phyloP scores from a whole-genome alignment of 805 yeast species.

The Nakazawaea molendinolei region DNA sequence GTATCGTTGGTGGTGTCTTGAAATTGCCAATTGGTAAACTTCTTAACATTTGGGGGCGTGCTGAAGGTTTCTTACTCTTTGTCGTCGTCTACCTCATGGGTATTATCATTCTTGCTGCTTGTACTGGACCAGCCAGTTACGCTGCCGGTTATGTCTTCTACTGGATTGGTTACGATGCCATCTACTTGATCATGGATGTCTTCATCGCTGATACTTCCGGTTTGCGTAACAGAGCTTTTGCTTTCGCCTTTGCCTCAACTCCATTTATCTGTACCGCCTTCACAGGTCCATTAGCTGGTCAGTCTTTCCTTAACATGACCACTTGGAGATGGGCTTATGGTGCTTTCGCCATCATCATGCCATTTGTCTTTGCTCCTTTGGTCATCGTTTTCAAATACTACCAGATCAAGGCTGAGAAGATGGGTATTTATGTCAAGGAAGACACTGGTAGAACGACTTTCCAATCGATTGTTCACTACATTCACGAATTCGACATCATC shows the following conservation, averaged over 20 bases:
- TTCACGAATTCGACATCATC: slow-evolving; percentile 29
- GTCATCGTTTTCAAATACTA: slow-evolving; percentile 21
- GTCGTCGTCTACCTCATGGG: slow-evolving; percentile 19
- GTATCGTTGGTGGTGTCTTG: slow-evolving; percentile 27
- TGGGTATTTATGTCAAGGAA: slow-evolving; percentile 16
- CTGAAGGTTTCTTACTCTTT: slow-evolving; percentile 22
- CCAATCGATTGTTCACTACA: slow-evolving; percentile 17
- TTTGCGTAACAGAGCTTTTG: slow-evolving; percentile 24
- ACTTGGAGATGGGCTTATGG: slow-evolving; percentile 53
- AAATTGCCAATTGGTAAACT: slow-evolving; percentile 23
- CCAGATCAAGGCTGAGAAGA: slow-evolving; percentile 22
- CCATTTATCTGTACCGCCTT: slow-evolving; percentile 28
- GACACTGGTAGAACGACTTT: slow-evolving; percentile 15
- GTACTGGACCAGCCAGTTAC: slow-evolving; percentile 20
- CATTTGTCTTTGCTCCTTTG: slow-evolving; percentile 27
- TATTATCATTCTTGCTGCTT: slow-evolving; percentile 22
- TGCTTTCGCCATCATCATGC: slow-evolving; percentile 39
- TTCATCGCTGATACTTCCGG: slow-evolving; percentile 25
- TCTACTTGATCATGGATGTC: slow-evolving; percentile 21
- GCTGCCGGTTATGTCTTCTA: slow-evolving; percentile 26
- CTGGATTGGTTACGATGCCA: slow-evolving; percentile 24
- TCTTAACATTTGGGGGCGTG: slow-evolving; percentile 24
- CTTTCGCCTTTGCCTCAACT: slow-evolving; percentile 22
- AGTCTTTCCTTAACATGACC: slow-evolving; percentile 32
- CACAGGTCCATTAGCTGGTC: slow-evolving; percentile 24